Evolutionary conservation across 768 basidiomycete species (phyloP), one percentile per base, ranked within the genome.

Genomic region (Kwoniella heveanensis): DNA sequence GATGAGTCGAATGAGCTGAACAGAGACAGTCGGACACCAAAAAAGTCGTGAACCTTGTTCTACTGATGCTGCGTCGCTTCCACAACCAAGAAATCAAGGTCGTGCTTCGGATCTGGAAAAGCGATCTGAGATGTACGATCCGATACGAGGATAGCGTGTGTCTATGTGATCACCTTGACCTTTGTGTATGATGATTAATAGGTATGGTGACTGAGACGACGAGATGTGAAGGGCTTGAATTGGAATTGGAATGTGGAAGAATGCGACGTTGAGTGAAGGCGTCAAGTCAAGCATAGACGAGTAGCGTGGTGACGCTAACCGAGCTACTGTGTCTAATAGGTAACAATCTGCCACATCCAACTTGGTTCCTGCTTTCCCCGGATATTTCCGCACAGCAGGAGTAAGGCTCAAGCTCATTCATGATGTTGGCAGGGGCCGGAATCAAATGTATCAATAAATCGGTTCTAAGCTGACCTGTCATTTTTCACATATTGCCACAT

Each of bases 11-110:
- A n/a, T n/a, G 32, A 13, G 13, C 32, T 32, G 32, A 6, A 32
- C 39, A 10, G 32, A 36, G 17, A 19, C 10, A 44, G 39, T 10
- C 39, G 19, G 39, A 44, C 39, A 44, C 39, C 13, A 17, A 44
- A 44, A 44, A 44, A 44, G 17, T 44, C 39, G 39, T 17, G 39
- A 44, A 44, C 39, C 39, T 44, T 44, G 39, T 44, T 44, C 39
- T 44, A 6, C 32, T 32, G 32, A 32, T 32, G 32, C 32, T 19
- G 17, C 39, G 8, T 44, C 15, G 39, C 8, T 44, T 7, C 39
- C 15, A 44, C 39, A 17, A 44, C 39, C 39, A 44, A 44, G 39
- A 44, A 19, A 44, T 44, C 39, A 44, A 44, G 39, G 39, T 44
- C 15, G 39, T 3, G 19, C 19, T 17, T 19, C 10, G 39, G 4